Base-by-base conservation (phyloP, 331 rosid species). In the Quercus lobata region DNA sequence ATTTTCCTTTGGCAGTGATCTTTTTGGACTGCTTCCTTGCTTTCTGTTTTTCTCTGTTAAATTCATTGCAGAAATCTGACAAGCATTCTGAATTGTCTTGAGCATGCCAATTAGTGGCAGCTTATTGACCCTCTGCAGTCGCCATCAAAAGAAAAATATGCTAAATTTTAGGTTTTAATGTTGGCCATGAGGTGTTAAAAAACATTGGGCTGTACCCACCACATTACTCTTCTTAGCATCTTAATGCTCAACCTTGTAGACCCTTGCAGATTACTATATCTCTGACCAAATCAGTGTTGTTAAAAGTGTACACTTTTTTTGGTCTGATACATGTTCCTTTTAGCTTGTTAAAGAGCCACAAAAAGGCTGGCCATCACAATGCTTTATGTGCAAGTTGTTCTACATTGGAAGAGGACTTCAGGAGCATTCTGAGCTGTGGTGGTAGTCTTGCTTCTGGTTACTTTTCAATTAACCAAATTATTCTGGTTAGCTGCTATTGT, bases 141-240 rank as follows among this genome's bases (percentile, higher is more conserved):
- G 56, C 68, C 17, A 25, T 83, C 78, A 49, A 22, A 52, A 29
- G 65, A 78, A 73, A 73, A 76, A 61, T 71, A 76, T 71, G 54
- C 56, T 71, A 34, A 68, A 68, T 35, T 68, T 68, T 19, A 68
- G 34, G 27, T 73, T 16, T 49, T 62, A 69, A 65, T 27, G 41
- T 63, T 29, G 30, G 44, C 70, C 70, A 27, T 3, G n/a, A 34
- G 7, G 22, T 15, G 30, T 63, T 63, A 5, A 32, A 9, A 16
- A 34, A 41, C 12, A 2, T 66, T 34, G 14, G 52, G 19, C 49
- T 8, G 24, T 34, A 18, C 49, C 72, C 24, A 66, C 49, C 19
- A 66, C 46, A 66, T 16, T 34, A 17, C 46, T 35, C 19, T 35
- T 16, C 25, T 19, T 32, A 32, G 49, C 18, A 22, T 32, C 72